Base-by-base conservation (phyloP, 1,284 basidiomycete genomes). In the Dichomitus squalens region DNA sequence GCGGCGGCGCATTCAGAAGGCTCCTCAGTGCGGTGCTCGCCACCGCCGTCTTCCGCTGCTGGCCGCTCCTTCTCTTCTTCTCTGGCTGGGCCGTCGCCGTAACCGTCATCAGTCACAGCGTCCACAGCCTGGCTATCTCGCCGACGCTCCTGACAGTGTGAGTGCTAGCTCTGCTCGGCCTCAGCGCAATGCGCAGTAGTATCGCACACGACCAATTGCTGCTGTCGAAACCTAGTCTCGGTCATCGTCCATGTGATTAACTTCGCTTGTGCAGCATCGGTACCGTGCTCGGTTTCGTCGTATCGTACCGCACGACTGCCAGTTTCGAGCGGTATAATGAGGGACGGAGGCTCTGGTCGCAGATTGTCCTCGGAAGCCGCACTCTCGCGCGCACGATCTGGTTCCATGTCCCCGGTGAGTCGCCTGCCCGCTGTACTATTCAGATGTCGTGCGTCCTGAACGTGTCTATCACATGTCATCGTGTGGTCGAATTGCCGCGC, bases 321-420 rank as follows among this genome's bases (percentile, higher is more conserved):
- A 88, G 88, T 20, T 91, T 90, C 66, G 88, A 90, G 66, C 75
- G 87, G 20, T 87, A 92, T 72, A 86, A 85, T 63, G 89, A 92
- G 65, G 89, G 89, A 4, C 75, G 89, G 43, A 72, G 80, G 46
- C 73, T 86, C 23, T 92, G 89, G 89, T 85, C 85, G 4, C 80
- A 85, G 61, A 86, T 90, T 52, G 81, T 88, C 44, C 72, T 86
- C 11, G 81, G 80, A 7, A 80, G 75, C 61, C 75, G 86, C 21
- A 84, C 79, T 0, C 77, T 88, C 67, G 78, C 84, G 1, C 75
- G 86, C 25, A 77, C 79, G 7, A 63, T 83, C 5, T 87, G 86
- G 86, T 85, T 87, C 72, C 84, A 88, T 71, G 77, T 87, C 7
- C 81, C 79, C 39, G 78, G 85, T 85, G 65, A 21, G 52, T 58